Base-by-base conservation (phyloP, 2,329 filamentous ascomycete species). In the Pseudophaeomoniella oleicola region DNA sequence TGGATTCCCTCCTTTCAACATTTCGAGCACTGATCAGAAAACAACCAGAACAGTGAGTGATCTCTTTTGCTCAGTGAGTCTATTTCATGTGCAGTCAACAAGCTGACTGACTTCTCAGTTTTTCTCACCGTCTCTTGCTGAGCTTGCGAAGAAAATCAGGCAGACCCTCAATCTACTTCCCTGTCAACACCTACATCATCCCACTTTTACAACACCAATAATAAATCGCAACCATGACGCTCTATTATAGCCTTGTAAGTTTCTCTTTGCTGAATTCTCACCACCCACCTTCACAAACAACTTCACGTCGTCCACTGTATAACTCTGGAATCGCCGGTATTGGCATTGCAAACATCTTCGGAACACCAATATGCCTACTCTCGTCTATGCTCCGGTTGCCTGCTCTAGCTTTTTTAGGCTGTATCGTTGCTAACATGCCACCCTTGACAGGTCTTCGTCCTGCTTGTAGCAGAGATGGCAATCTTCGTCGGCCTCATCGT, bases 231-330 rank as follows among this genome's bases (percentile, higher is more conserved):
- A 71, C 50, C 46, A 79, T 79, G 75, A 79, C 75, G 54, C 72
- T 79, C 53, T 79, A 79, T 62, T 78, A 77, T 66, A 76, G 69
- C 31, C 39, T 43, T 34, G 37, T 42, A 36, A 18, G 39, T 42
- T 17, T 5, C 18, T 19, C 16, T 35, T 42, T 43, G 41, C 41
- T 3, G 13, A 10, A 16, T 29, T 34, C 9, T 6, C 39, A 35
- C 40, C 32, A 32, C 32, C 19, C 5, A 4, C 17, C n/a, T 27
- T 22, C 31, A 19, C 14, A 31, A 10, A n/a, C 13, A 31, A 11
- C 33, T 32, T 22, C 34, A 9, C 31, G 34, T 36, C 18, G 17
- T 31, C 11, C 19, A 16, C 35, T 35, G 31, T n/a, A 12, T 6
- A 17, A 9, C 32, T 40, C 17, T 27, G 22, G 9, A 9, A 13